Evolutionary conservation across 176 grass and related monocot species (phyloP).

Genomic region (Aegilops longissima): DNA sequence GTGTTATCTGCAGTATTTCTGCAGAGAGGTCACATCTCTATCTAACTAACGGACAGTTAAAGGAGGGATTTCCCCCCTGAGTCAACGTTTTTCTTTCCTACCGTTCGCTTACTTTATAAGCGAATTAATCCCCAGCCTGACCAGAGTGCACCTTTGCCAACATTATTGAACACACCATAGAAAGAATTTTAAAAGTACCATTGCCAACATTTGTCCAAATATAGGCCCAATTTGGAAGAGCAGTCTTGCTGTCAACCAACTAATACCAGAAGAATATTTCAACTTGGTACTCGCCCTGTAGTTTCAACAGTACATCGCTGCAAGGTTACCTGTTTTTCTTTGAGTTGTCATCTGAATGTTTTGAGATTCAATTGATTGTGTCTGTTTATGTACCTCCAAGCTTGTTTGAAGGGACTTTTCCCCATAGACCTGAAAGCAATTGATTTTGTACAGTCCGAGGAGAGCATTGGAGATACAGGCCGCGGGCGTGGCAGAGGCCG

Average conservation of each 20-base stretch:
- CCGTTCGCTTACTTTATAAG: background rate
- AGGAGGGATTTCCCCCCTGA: no score
- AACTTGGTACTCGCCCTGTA: background rate
- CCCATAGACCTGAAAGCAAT: constrained; percentile 8
- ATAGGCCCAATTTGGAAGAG: background rate
- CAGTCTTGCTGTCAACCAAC: background rate
- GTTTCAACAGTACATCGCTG: background rate
- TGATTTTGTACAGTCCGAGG: constrained; percentile 55
- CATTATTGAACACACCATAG: background rate
- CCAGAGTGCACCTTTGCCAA: background rate
- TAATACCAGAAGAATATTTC: background rate
- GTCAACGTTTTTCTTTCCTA: background rate
- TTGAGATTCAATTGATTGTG: background rate
- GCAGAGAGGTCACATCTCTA: no score
- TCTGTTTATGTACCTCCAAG: background rate
- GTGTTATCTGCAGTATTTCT: no score
- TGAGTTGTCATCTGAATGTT: background rate
- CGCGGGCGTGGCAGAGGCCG: constrained; percentile 48
- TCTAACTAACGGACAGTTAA: no score
- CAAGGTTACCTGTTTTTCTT: background rate
- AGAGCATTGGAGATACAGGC: constrained; percentile 47
- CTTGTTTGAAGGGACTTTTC: background rate
- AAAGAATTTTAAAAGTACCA: background rate
- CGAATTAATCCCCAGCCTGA: background rate
- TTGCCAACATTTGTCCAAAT: constrained; percentile 1